phyloP scores from a whole-genome alignment of 257 asterid species.

The Pogostemon cablin region DNA sequence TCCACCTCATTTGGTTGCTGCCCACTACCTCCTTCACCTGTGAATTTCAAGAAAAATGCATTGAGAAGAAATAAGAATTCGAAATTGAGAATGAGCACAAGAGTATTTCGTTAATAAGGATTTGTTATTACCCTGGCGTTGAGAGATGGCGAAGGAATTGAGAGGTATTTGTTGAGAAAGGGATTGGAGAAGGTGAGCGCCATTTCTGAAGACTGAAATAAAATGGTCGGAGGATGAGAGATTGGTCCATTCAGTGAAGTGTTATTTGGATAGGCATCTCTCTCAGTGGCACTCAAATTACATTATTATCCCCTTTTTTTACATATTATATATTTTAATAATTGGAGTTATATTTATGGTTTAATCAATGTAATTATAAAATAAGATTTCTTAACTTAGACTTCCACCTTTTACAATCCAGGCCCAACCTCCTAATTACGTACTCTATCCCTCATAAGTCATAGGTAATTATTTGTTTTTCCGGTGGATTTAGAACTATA shows the following conservation, averaged over 20 bases:
- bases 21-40: slow-evolving; percentile 64
- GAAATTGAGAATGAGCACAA: not conserved
- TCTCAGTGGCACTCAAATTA: not conserved
- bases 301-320: not conserved
- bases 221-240: slow-evolving; percentile 11
- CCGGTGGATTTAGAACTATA: too few relatives aligned
- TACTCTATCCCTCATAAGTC: too few relatives aligned
- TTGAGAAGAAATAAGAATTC: not conserved
- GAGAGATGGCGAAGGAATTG: slow-evolving; percentile 46
- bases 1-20: slow-evolving; percentile 52
- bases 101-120: not conserved
- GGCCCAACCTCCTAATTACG: too few relatives aligned
- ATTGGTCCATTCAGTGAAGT: slow-evolving; percentile 2
- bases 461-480: too few relatives aligned
- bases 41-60: not conserved
- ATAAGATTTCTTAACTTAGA: too few relatives aligned
- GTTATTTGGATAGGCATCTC: slow-evolving; percentile 30
- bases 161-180: slow-evolving; percentile 55
- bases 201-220: slow-evolving; percentile 40
- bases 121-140: slow-evolving; percentile 46
- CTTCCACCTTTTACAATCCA: too few relatives aligned
- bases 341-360: too few relatives aligned
- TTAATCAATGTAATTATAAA: too few relatives aligned
- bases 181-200: slow-evolving; percentile 70
- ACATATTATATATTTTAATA: too few relatives aligned